Percentiles rank a stretch among this genome's conserved stretches.
Evolutionary conservation across 768 basidiomycete species (phyloP).

Genomic region (Trametopsis cervina): DNA sequence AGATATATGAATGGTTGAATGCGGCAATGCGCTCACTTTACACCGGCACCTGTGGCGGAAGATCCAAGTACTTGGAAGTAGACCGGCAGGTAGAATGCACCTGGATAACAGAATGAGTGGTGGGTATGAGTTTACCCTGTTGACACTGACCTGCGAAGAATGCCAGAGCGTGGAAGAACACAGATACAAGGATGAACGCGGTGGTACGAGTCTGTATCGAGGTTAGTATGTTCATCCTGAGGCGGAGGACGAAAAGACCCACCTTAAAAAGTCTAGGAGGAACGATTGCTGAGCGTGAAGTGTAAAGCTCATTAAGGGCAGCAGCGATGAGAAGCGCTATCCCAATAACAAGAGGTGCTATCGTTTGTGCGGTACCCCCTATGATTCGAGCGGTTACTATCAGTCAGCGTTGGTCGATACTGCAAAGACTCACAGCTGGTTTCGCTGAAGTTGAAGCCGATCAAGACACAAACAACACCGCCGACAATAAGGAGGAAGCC

Average conservation of each 20-base stretch:
- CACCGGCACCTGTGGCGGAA: slow-evolving; percentile 63
- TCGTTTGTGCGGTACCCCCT: slow-evolving; percentile 59
- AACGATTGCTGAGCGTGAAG: slow-evolving; percentile 60
- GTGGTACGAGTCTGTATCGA: slow-evolving; percentile 63
- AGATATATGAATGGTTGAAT: background rate
- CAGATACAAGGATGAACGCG: slow-evolving; percentile 44
- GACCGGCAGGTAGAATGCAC: slow-evolving; percentile 63
- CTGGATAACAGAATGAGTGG: slow-evolving; percentile 18
- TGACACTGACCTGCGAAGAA: slow-evolving; percentile 48
- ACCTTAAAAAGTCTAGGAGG: slow-evolving; percentile 73
- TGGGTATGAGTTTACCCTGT: background rate
- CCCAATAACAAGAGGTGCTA: slow-evolving; percentile 57
- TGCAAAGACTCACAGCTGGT: slow-evolving; percentile 45
- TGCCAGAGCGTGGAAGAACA: slow-evolving; percentile 55
- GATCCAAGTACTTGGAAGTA: slow-evolving; percentile 77
- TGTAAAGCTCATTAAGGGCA: slow-evolving; percentile 52
- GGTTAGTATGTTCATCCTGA: background rate
- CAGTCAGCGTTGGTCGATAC: too few species aligned
- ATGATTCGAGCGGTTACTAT: too few species aligned
- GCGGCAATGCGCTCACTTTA: slow-evolving; percentile 38
- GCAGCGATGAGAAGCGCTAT: slow-evolving; percentile 42
- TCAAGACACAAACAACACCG: slow-evolving; percentile 60
- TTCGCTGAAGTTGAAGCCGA: slow-evolving; percentile 71
- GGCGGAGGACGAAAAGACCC: slow-evolving; percentile 5
- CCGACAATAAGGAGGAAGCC: slow-evolving; percentile 57